These are phyloP conservation scores for Aspergillus pseudotamarii DNA, from an alignment of 2,329 filamentous ascomycete genomes.

Conservation along the genomic window DNA sequence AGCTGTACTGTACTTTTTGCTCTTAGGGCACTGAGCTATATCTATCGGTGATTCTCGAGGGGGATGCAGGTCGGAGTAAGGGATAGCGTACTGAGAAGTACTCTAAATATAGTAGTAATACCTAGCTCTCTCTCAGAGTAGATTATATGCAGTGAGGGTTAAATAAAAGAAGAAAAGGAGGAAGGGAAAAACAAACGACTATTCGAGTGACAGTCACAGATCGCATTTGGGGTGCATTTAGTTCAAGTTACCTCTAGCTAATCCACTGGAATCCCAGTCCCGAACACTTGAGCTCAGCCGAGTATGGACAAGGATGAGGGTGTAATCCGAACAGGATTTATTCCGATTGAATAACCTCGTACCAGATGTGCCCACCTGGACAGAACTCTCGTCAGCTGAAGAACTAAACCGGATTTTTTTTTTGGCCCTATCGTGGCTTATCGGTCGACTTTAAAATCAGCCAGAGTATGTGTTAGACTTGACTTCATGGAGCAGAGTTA, in stretches of 20 bases:
- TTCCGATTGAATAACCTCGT: neutral
- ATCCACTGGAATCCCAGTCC: neutral
- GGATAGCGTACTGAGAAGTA: neutral
- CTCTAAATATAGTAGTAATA: neutral
- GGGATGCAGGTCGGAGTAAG: neutral
- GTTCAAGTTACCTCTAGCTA: no score
- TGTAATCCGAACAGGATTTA: neutral
- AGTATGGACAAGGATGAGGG: neutral
- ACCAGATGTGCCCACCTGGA: neutral
- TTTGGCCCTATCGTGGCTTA: neutral
- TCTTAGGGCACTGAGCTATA: slow-evolving; percentile 1
- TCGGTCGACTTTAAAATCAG: neutral
- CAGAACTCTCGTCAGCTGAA: slow-evolving; percentile 4
- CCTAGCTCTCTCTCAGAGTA: neutral
- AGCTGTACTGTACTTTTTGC: neutral
- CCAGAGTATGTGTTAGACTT: neutral
- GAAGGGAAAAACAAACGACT: neutral
- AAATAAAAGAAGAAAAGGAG: neutral
- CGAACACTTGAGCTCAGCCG: neutral
- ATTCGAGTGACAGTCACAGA: neutral
- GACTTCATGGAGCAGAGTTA: neutral
- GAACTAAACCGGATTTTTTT: neutral
- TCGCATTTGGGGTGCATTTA: neutral
- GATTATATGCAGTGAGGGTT: neutral
- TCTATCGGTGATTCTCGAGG: neutral